These are phyloP conservation scores for Pseudogymnoascus sp. DNA, from an alignment of 2,329 filamentous ascomycete species.

Conservation along the genomic window DNA sequence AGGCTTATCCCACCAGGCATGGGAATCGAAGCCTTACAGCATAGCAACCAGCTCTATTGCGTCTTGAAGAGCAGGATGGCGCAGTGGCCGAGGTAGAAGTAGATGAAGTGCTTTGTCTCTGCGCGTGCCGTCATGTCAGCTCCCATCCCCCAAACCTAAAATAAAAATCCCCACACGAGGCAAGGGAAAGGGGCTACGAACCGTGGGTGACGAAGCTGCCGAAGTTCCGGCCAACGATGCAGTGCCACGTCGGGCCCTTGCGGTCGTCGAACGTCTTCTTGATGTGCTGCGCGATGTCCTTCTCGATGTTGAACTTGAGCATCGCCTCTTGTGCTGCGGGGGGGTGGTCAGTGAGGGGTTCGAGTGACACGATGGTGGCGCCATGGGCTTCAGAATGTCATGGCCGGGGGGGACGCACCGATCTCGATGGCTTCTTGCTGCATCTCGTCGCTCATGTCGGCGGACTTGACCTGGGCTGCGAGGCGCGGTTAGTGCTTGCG, in stretches of 20 bases:
- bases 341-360: slow-evolving; percentile 22
- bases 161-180: neutral
- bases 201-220: slow-evolving; percentile 98
- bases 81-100: slow-evolving; percentile 98
- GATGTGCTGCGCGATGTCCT: slow-evolving; percentile 94
- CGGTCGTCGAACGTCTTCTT: slow-evolving; percentile 97
- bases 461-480: slow-evolving; percentile 90
- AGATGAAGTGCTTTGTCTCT: slow-evolving; percentile 99
- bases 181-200: slow-evolving; percentile 35
- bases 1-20: neutral
- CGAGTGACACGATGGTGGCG: neutral
- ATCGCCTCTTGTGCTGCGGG: slow-evolving; percentile 59
- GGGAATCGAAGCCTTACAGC: neutral
- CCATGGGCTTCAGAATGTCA: slow-evolving; percentile 45
- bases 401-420: slow-evolving; percentile 51
- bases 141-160: neutral
- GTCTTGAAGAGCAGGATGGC: slow-evolving; percentile 99
- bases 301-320: slow-evolving; percentile 64
- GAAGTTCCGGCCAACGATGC: slow-evolving; percentile 97
- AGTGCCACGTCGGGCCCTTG: slow-evolving; percentile 98
- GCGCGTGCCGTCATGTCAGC: slow-evolving; percentile 15
- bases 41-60: slow-evolving; percentile 49
- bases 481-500: neutral
- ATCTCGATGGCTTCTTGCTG: slow-evolving; percentile 92
- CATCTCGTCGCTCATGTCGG: slow-evolving; percentile 98